phyloP scores from a whole-genome alignment of 345 rosid genomes.

The Triadica sebifera region DNA sequence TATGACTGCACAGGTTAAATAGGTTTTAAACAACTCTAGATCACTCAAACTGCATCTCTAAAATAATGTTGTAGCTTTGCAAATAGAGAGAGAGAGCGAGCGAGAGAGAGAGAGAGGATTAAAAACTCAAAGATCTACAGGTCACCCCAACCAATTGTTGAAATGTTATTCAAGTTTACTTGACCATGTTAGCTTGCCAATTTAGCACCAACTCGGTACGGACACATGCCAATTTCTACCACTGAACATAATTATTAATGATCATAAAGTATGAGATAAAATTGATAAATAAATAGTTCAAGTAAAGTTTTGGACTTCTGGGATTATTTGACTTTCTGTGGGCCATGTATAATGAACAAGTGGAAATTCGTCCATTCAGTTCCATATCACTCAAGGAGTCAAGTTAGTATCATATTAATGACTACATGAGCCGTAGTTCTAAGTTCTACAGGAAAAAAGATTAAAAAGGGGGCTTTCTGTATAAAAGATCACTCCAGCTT shows the following conservation, averaged over 20 bases:
- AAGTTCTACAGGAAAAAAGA: not conserved
- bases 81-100: not conserved
- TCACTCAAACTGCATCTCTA: not conserved
- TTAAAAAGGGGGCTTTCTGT: not conserved
- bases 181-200: not conserved
- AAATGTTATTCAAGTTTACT: not conserved
- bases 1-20: not conserved
- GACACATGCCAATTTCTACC: not conserved
- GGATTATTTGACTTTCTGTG: no score
- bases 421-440: not conserved
- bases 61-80: not conserved
- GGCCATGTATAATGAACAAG: not conserved
- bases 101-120: no score
- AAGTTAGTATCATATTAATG: not conserved
- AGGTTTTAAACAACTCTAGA: not conserved
- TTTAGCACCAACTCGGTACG: not conserved
- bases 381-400: not conserved
- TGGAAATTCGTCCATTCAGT: conserved; percentile 1
- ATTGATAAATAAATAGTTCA: not conserved
- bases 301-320: no score
- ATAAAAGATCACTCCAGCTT: not conserved
- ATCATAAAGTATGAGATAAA: not conserved
- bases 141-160: not conserved
- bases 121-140: no score
- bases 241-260: not conserved